These are phyloP conservation scores for Penicillium macrosclerotiorum DNA, from an alignment of 495 filamentous ascomycete species.

Conservation along the genomic window DNA sequence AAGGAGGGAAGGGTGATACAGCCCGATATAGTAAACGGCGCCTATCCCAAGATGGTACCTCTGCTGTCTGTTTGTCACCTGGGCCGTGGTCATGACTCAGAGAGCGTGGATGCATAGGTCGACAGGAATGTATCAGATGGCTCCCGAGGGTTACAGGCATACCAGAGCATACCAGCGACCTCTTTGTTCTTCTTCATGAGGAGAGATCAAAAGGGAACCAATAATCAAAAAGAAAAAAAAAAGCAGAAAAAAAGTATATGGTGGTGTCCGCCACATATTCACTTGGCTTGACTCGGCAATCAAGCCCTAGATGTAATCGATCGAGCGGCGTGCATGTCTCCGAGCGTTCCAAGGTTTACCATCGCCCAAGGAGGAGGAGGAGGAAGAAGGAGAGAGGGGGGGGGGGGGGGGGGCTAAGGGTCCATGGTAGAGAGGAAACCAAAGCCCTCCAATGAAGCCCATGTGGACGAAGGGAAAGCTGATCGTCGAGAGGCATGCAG, in stretches of 20 bases:
- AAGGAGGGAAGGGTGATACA: conserved; percentile 35
- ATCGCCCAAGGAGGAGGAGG: no score
- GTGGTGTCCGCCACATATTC: no score
- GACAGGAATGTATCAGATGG: conserved; percentile 47
- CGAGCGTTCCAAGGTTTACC: conserved; percentile 2
- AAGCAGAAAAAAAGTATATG: no score
- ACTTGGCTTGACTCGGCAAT: no score
- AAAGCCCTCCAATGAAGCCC: conserved; percentile 25
- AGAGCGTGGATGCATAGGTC: conserved; percentile 12
- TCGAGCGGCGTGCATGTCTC: conserved; percentile 13
- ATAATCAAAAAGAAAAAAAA: no score
- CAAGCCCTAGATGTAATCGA: conserved; percentile 22
- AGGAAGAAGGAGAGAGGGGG: neutral
- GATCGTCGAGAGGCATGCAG: conserved; percentile 20
- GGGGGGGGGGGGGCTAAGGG: neutral
- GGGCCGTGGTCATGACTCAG: conserved; percentile 41
- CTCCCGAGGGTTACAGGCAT: conserved; percentile 24
- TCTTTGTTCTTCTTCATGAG: no score
- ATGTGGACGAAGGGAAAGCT: conserved; percentile 4
- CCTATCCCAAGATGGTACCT: conserved; percentile 30
- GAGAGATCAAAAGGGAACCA: no score
- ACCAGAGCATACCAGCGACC: conserved; percentile 8
- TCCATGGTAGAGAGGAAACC: no score
- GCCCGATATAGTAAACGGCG: conserved; percentile 24
- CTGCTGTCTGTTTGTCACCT: conserved; percentile 44